These are phyloP conservation scores for Schizosaccharomyces cryophilus DNA, from an alignment of 805 yeast species.

Conservation along the genomic window DNA sequence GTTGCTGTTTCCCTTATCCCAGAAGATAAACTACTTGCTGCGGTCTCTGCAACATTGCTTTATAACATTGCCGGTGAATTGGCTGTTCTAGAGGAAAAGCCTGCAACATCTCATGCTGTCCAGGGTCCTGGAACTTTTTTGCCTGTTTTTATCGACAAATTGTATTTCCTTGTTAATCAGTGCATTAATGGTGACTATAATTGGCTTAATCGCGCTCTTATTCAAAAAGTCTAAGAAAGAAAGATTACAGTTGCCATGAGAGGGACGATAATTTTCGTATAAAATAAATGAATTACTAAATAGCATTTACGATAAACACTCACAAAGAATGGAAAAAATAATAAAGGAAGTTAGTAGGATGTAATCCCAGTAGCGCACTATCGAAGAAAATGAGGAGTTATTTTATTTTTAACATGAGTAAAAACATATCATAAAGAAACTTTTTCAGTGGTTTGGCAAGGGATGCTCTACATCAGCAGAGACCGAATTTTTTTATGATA, in stretches of 20 bases:
- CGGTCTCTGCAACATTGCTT: constrained; percentile 27
- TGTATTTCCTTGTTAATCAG: constrained; percentile 8
- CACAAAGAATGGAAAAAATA: too few relatives aligned
- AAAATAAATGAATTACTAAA: too few relatives aligned
- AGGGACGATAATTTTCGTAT: too few relatives aligned
- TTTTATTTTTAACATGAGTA: too few relatives aligned
- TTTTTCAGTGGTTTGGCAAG: too few relatives aligned
- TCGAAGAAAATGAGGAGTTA: too few relatives aligned
- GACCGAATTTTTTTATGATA: too few relatives aligned
- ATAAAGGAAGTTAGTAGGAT: too few relatives aligned
- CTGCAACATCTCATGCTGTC: background rate
- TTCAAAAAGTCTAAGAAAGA: background rate
- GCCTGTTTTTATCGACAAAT: constrained; percentile 22
- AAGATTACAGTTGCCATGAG: background rate
- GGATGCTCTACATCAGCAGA: too few relatives aligned
- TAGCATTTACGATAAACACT: too few relatives aligned
- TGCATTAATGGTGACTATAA: background rate
- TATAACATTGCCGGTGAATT: constrained; percentile 38
- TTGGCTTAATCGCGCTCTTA: background rate
- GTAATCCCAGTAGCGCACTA: too few relatives aligned
- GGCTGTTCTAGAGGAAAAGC: constrained; percentile 20
- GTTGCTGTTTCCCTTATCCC: constrained; percentile 26
- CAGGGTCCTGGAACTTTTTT: constrained; percentile 33
- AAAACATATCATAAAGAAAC: too few relatives aligned
- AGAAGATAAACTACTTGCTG: constrained; percentile 21